phyloP scores from a whole-genome alignment of 139 green algal species.

The Coccomyxa sp. region DNA sequence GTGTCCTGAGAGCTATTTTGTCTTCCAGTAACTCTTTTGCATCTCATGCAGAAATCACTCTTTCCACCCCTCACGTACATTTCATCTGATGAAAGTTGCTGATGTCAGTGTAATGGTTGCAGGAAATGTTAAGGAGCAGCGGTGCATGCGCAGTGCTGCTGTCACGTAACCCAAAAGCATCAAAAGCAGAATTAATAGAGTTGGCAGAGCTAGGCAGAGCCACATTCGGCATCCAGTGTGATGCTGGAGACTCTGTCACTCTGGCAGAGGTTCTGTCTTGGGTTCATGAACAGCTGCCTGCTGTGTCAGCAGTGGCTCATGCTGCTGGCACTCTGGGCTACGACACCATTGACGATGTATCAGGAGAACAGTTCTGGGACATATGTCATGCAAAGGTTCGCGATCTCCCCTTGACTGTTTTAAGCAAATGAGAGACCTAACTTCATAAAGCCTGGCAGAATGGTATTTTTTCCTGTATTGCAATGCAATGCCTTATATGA shows the following conservation, averaged over 20 bases:
- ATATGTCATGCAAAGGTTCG: too few species aligned
- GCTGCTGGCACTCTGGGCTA: constrained; percentile 25
- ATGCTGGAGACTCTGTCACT: background rate
- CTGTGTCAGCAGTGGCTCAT: constrained; percentile 16
- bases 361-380: background rate
- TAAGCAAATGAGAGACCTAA: too few species aligned
- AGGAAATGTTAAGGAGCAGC: too few species aligned
- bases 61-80: too few species aligned
- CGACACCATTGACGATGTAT: background rate
- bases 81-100: too few species aligned
- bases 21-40: too few species aligned
- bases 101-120: too few species aligned
- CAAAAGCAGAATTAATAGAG: background rate
- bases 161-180: constrained; percentile 1
- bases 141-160: constrained; percentile 16
- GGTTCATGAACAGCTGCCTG: constrained; percentile 26
- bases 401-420: background rate
- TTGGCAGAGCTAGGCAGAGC: background rate
- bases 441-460: too few species aligned
- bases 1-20: too few species aligned
- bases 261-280: constrained; percentile 1
- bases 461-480: background rate
- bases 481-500: background rate
- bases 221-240: constrained; percentile 14
- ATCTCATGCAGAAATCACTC: too few species aligned